Evolutionary conservation across 2,329 filamentous ascomycete genomes (phyloP), one percentile per base, ranked within the genome.

Genomic region (Claviceps capensis): DNA sequence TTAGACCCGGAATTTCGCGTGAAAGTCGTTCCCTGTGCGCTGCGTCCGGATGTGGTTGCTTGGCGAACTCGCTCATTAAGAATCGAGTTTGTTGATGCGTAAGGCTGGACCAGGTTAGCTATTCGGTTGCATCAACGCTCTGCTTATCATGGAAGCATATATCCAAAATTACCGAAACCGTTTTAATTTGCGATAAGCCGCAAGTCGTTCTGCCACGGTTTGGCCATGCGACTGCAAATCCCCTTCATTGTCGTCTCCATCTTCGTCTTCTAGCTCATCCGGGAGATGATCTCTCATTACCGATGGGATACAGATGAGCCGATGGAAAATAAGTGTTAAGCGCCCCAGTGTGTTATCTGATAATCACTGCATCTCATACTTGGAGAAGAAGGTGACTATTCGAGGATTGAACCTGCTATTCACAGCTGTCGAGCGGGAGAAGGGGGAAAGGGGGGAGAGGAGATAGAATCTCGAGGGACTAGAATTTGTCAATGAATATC

Each of bases 41-140:
- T 42, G 90, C 90, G 69, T 97, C 90, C 7, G 90, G 90, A 65
- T 96, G 90, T 23, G 90, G 88, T 65, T 97, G 89, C 61, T 93
- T 89, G 53, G 89, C 86, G 63, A 96, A 97, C 66, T 97, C 90
- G 68, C 88, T 95, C 88, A 95, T 95, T 52, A 97, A 73, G 62
- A 95, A 97, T 14, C 91, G 83, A n/a, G 91, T 96, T 74, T 97
- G 91, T 61, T 93, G 91, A 67, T 96, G 90, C 1, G 90, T 95
- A 57, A 97, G 81, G 58, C 90, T 94, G 45, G 14, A 61, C 38
- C 48, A 19, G 36, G 60, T 76, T 59, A 75, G 71, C 19, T 11
- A 14, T 5, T 7, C 8, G 14, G 13, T n/a, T 17, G 9, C 13
- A 17, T 19, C 17, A 36, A 26, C 34, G 2, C 16, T 11, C 44